Percentiles rank a stretch among this genome's conserved stretches.
Evolutionary conservation across 1,284 basidiomycete genomes (phyloP).

Genomic region (Volvariella volvacea): DNA sequence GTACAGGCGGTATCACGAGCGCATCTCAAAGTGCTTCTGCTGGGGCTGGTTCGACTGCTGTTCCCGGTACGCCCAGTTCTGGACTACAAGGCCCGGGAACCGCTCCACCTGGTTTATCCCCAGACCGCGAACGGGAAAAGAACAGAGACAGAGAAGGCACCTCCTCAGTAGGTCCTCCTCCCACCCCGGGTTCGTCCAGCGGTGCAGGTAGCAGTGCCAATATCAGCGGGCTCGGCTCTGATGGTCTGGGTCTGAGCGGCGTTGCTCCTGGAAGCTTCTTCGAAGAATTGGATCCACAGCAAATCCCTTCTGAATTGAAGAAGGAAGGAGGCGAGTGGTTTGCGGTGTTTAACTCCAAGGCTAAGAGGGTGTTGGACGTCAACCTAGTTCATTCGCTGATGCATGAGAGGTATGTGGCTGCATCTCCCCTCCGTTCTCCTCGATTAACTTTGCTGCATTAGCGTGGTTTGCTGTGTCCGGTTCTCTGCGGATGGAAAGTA

Average conservation of each 20-base stretch:
- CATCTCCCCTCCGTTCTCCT: background rate
- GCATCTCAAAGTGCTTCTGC: too few relatives aligned
- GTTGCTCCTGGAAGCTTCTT: background rate
- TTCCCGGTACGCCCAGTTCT: too few relatives aligned
- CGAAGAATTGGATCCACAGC: slow-evolving; percentile 15
- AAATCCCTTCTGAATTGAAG: slow-evolving; percentile 45
- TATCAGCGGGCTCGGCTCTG: too few relatives aligned
- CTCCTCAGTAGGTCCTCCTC: background rate
- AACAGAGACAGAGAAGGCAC: too few relatives aligned
- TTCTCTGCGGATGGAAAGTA: slow-evolving; percentile 79
- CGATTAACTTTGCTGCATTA: too few relatives aligned
- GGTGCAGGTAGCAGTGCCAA: too few relatives aligned
- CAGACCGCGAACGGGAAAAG: background rate
- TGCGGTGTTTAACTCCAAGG: slow-evolving; percentile 78
- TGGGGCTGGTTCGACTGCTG: too few relatives aligned
- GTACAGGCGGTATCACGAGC: too few relatives aligned
- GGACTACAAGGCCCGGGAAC: background rate
- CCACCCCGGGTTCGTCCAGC: background rate
- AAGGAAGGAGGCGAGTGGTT: slow-evolving; percentile 88
- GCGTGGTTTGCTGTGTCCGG: slow-evolving; percentile 77
- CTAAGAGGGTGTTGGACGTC: slow-evolving; percentile 74
- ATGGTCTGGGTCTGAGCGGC: too few relatives aligned
- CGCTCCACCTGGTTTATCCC: background rate
- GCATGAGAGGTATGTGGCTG: slow-evolving; percentile 68
- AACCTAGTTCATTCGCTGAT: slow-evolving; percentile 73